Conservation (phyloP, 2,329 filamentous ascomycete genomes). For the Trichoderma polysporum region DNA sequence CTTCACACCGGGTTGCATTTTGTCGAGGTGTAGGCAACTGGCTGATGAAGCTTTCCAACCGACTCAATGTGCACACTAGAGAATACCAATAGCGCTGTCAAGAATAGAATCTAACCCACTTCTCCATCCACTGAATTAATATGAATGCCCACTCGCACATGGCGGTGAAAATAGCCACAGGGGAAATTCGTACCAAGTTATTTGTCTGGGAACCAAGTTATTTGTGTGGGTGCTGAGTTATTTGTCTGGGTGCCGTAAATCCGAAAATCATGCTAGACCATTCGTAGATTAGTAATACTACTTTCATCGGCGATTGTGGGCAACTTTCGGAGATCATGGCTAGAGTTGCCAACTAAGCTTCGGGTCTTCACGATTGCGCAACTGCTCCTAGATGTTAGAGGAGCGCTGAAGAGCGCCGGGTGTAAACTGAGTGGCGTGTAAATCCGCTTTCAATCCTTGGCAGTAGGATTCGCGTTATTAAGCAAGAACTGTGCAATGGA, state of each 20-base stretch:
- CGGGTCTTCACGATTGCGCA: background rate
- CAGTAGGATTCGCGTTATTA: too few species aligned
- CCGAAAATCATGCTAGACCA: background rate
- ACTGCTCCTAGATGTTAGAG: background rate
- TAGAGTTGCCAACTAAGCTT: background rate
- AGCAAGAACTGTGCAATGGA: background rate
- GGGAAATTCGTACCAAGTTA: background rate
- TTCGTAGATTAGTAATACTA: background rate
- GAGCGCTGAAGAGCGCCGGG: background rate
- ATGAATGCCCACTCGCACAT: background rate
- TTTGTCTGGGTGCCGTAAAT: background rate
- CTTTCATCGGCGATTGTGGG: conserved; percentile 1
- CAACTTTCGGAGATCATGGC: conserved; percentile 1
- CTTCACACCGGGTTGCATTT: background rate
- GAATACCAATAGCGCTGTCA: background rate
- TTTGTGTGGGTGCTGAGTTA: background rate
- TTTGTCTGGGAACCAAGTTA: background rate
- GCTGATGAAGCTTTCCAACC: background rate
- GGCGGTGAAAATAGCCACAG: background rate
- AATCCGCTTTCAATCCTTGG: background rate
- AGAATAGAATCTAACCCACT: background rate
- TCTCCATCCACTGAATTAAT: background rate
- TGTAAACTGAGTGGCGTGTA: background rate
- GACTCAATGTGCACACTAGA: background rate
- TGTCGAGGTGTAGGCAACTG: background rate